Percentiles rank a stretch among this genome's conserved stretches.
Evolutionary conservation across 495 filamentous ascomycete genomes (phyloP).

Genomic region (Xylaria scruposa): DNA sequence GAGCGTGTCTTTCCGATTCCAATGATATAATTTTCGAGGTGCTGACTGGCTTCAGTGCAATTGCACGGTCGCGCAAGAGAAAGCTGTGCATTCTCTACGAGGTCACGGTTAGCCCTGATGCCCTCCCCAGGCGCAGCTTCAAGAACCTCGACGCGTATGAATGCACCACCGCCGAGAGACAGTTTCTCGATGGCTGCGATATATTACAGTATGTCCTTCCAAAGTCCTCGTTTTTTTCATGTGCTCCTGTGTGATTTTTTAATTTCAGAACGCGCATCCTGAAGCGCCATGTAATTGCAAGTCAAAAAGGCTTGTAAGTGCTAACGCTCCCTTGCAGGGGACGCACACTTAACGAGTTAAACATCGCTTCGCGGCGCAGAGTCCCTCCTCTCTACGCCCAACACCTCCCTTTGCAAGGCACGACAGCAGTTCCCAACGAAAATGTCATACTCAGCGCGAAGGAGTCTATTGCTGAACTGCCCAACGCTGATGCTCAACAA

Average conservation of each 20-base stretch:
- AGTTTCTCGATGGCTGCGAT: constrained; percentile 77
- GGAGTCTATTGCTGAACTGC: not conserved
- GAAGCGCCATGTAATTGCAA: constrained; percentile 26
- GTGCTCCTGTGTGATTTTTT: constrained; percentile 17
- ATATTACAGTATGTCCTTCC: constrained; percentile 71
- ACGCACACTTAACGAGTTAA: constrained; percentile 71
- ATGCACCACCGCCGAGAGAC: constrained; percentile 59
- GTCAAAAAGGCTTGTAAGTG: constrained; percentile 28
- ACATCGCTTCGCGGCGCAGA: constrained; percentile 65
- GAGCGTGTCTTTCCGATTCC: constrained; percentile 53
- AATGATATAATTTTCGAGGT: constrained; percentile 46
- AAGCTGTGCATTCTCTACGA: constrained; percentile 82
- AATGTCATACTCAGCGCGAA: constrained; percentile 17
- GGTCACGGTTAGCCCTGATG: constrained; percentile 58
- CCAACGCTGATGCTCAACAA: not conserved
- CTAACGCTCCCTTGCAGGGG: constrained; percentile 59
- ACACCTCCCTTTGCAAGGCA: constrained; percentile 22
- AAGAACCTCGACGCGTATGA: constrained; percentile 55
- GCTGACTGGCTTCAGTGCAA: constrained; percentile 65
- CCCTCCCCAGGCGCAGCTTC: constrained; percentile 50
- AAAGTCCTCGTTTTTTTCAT: constrained; percentile 6
- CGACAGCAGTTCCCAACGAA: constrained; percentile 27
- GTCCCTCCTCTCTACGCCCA: constrained; percentile 42
- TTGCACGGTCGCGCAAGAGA: constrained; percentile 78
- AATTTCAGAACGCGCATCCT: constrained; percentile 33